A percentile compares a stretch with the other conserved stretches of the same genome.
These are phyloP conservation scores for Suillus luteus DNA, from an alignment of 768 basidiomycete genomes.

Conservation along the genomic window DNA sequence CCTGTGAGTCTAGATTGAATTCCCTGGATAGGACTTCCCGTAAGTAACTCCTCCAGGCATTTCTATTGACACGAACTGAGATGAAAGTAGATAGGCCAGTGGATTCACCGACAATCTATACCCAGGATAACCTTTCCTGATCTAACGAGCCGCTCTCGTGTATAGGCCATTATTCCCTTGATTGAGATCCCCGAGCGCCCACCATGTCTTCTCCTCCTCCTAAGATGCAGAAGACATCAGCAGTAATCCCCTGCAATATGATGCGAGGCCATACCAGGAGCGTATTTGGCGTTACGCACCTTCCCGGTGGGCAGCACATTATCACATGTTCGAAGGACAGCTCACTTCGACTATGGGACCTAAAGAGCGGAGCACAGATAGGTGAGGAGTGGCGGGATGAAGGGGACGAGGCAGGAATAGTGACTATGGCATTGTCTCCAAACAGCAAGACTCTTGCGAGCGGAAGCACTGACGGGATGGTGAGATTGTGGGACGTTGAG, in stretches of 20 bases:
- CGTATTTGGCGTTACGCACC: background rate
- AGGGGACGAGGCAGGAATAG: background rate
- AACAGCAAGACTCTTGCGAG: background rate
- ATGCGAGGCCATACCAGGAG: background rate
- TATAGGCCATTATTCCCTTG: background rate
- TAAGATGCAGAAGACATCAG: background rate
- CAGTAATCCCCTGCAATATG: background rate
- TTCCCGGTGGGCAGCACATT: background rate
- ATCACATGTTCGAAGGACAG: slow-evolving; percentile 13
- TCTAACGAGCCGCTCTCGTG: background rate
- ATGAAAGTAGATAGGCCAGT: background rate
- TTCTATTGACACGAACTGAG: background rate
- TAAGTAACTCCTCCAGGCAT: no score
- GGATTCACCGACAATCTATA: background rate
- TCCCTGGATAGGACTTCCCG: no score
- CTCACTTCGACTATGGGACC: slow-evolving; percentile 18
- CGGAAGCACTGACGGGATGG: background rate
- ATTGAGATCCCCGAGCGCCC: background rate
- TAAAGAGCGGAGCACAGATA: slow-evolving; percentile 28
- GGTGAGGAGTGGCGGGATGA: slow-evolving; percentile 14
- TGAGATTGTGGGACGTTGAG: background rate
- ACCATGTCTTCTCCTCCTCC: background rate
- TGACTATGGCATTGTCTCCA: background rate
- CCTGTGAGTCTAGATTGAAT: no score
- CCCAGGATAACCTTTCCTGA: background rate